phyloP scores from a whole-genome alignment of 2,329 filamentous ascomycete genomes.

The Aspergillus puulaauensis region DNA sequence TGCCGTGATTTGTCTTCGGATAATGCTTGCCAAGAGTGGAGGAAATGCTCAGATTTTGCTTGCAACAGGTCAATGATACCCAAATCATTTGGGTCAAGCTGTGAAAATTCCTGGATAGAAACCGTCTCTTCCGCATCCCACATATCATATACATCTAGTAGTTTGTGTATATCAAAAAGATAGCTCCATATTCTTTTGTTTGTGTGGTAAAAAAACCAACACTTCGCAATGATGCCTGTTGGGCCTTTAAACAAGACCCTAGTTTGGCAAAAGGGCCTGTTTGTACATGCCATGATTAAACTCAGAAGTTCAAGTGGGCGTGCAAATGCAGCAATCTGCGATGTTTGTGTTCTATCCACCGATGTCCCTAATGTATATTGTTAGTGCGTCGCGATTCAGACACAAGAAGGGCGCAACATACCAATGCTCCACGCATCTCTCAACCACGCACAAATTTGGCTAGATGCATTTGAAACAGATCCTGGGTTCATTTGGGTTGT shows the following conservation, averaged over 20 bases:
- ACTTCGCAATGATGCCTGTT: slow-evolving; percentile 30
- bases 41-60: slow-evolving; percentile 46
- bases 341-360: slow-evolving; percentile 65
- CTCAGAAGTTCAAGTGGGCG: slow-evolving; percentile 66
- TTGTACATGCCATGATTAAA: slow-evolving; percentile 69
- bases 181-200: slow-evolving; percentile 49
- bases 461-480: slow-evolving; percentile 65
- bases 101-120: slow-evolving; percentile 24
- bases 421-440: slow-evolving; percentile 79
- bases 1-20: slow-evolving; percentile 43
- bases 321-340: slow-evolving; percentile 63
- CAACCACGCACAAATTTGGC: slow-evolving; percentile 77
- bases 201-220: slow-evolving; percentile 42
- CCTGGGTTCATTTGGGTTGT: slow-evolving; percentile 68
- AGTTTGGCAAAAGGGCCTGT: slow-evolving; percentile 41
- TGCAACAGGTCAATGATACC: slow-evolving; percentile 48
- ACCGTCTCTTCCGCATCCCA: slow-evolving; percentile 25
- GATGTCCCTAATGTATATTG: slow-evolving; percentile 47
- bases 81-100: slow-evolving; percentile 34
- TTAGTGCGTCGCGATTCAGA: slow-evolving; percentile 8
- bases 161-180: slow-evolving; percentile 43
- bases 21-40: slow-evolving; percentile 45
- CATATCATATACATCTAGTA: slow-evolving; percentile 20
- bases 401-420: slow-evolving; percentile 44
- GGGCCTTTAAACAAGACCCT: slow-evolving; percentile 24